phyloP scores from a whole-genome alignment of 2,329 filamentous ascomycete genomes.

The Onygenales sp. region DNA sequence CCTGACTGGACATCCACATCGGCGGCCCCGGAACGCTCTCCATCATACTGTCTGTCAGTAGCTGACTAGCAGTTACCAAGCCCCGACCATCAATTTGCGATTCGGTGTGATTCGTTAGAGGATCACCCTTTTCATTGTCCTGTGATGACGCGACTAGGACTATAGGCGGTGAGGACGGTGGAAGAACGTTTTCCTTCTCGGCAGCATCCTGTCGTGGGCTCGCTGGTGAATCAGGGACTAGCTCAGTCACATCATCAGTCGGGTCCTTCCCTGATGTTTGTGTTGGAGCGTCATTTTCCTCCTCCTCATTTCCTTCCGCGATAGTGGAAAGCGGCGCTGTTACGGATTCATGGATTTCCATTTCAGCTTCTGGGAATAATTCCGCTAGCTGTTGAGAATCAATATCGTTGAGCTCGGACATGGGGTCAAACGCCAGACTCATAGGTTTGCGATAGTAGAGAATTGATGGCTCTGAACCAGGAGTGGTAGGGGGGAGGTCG shows the following conservation, averaged over 20 bases:
- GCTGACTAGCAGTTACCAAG: slow-evolving; percentile 25
- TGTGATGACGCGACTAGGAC: slow-evolving; percentile 35
- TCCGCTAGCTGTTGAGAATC: slow-evolving; percentile 25
- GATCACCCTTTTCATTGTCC: slow-evolving; percentile 10
- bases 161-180: slow-evolving; percentile 18
- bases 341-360: neutral
- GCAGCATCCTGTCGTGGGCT: slow-evolving; percentile 2
- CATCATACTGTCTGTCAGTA: slow-evolving; percentile 34
- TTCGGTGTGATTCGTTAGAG: neutral
- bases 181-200: slow-evolving; percentile 9
- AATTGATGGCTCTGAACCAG: slow-evolving; percentile 2
- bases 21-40: slow-evolving; percentile 33
- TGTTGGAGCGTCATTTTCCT: neutral
- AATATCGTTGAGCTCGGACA: slow-evolving; percentile 20
- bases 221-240: slow-evolving; percentile 31
- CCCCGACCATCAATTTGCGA: slow-evolving; percentile 5
- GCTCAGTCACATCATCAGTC: slow-evolving; percentile 19
- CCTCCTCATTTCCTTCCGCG: neutral
- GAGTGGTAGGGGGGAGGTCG: neutral
- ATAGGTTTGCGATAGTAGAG: slow-evolving; percentile 28
- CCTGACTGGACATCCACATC: slow-evolving; percentile 29
- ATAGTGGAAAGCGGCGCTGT: slow-evolving; percentile 1
- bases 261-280: slow-evolving; percentile 15
- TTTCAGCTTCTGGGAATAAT: slow-evolving; percentile 23
- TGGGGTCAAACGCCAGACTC: slow-evolving; percentile 10